Evolutionary conservation across 2,329 filamentous ascomycete genomes (phyloP).

Genomic region (Fonsecaea multimorphosa): DNA sequence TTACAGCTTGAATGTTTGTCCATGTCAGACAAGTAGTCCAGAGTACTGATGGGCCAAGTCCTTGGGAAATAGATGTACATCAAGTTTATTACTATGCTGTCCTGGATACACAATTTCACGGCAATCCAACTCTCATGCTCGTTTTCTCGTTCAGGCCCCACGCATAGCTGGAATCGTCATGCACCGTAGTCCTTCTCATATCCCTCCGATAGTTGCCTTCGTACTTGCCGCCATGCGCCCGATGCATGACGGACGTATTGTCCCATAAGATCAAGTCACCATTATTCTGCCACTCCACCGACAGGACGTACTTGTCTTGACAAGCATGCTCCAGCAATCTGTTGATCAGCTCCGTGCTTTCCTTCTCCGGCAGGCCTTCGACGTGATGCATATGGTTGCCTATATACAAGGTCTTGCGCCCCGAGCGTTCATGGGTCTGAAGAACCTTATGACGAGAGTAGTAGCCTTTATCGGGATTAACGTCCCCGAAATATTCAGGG

Average conservation of each 20-base stretch:
- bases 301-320: constrained; percentile 56
- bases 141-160: constrained; percentile 53
- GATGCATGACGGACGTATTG: constrained; percentile 63
- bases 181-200: constrained; percentile 63
- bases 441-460: constrained; percentile 57
- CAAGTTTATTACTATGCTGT: background rate
- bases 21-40: too few species aligned
- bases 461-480: constrained; percentile 50
- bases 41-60: too few species aligned
- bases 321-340: constrained; percentile 53
- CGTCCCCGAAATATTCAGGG: constrained; percentile 49
- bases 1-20: too few species aligned
- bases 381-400: constrained; percentile 62
- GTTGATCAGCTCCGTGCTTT: constrained; percentile 47
- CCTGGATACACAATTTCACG: constrained; percentile 25
- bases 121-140: constrained; percentile 42
- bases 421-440: constrained; percentile 55
- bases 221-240: constrained; percentile 57
- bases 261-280: constrained; percentile 66
- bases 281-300: constrained; percentile 55
- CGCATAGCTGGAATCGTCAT: constrained; percentile 53
- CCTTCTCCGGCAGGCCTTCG: constrained; percentile 42
- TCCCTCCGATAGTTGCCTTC: constrained; percentile 58
- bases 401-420: constrained; percentile 61
- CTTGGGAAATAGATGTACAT: too few species aligned